Evolutionary conservation across 208 protist species (phyloP), one percentile per base, ranked within the genome.

Genomic region (Wallacemonas rigidus): DNA sequence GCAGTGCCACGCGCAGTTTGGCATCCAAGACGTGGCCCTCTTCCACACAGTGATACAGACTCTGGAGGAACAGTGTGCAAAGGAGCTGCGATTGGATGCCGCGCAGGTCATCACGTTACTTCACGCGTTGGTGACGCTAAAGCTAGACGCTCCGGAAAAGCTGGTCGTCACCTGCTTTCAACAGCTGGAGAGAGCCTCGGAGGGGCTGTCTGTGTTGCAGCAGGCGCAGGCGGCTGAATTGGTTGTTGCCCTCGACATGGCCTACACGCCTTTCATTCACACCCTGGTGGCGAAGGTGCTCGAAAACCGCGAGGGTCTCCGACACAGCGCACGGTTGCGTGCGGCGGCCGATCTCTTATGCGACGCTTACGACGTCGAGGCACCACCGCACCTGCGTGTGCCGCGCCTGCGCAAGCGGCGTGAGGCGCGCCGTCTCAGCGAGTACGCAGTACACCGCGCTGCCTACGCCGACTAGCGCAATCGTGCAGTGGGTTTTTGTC

Each of bases 191-290:
- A 87, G 86, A 60, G 56, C 78, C 38, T 35, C 89, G 17, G 69
- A 82, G 15, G 35, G n/a, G 7, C 75, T 95, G 64, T 79, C 81
- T 15, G 77, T 74, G 0, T 5, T 64, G 7, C 90, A 93, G 51
- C 79, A 91, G n/a, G 87, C 83, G 0, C 80, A 90, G 41, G 76
- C 81, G 8, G 83, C 74, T 0, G 80, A 74, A 57, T 76, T 95
- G 3, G 82, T 85, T 4, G 81, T 95, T 1, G 82, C 81, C 15
- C 69, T 94, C 35, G 89, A 95, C 71, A 93, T 97, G 92, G 92
- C 87, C n/a, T 95, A 92, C 82, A 86, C 77, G 1, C 47, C 77
- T 2, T 79, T 73, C 62, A 71, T 95, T 9, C 74, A 89, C 75
- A 71, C 74, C 4, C 58, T 97, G n/a, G 87, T 89, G 38, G 77